phyloP scores from a whole-genome alignment of 1,284 basidiomycete species.

The Retiboletus flavoniger region DNA sequence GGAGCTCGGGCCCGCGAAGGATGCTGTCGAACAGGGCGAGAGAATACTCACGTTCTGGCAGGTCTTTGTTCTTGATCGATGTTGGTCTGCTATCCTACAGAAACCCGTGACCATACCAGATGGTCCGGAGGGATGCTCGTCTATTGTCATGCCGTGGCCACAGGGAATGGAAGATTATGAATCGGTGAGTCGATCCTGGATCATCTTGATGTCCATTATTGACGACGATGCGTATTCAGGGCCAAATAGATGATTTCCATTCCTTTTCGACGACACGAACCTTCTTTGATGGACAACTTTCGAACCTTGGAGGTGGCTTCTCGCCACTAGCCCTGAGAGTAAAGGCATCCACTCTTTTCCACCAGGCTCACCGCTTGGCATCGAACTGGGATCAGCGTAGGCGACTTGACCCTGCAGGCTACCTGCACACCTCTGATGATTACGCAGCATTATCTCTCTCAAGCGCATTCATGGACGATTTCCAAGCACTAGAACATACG shows the following conservation, averaged over 20 bases:
- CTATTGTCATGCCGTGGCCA: conserved; percentile 68
- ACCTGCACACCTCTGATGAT: conserved; percentile 18
- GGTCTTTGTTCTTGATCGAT: conserved; percentile 64
- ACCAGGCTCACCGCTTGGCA: conserved; percentile 60
- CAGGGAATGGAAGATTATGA: conserved; percentile 59
- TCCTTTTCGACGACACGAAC: conserved; percentile 57
- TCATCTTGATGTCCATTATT: conserved; percentile 12
- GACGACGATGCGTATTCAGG: conserved; percentile 39
- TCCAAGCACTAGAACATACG: conserved; percentile 58
- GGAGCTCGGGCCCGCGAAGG: conserved; percentile 55
- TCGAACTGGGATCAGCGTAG: conserved; percentile 59
- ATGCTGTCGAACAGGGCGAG: conserved; percentile 58
- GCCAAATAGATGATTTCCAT: conserved; percentile 49
- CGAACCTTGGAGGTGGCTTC: conserved; percentile 51
- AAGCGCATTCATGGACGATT: conserved; percentile 52
- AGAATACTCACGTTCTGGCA: conserved; percentile 70
- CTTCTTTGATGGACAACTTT: conserved; percentile 60
- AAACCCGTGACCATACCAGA: conserved; percentile 57
- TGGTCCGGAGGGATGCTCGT: conserved; percentile 42
- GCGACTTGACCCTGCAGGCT: conserved; percentile 28
- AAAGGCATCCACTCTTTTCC: conserved; percentile 73
- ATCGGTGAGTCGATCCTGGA: conserved; percentile 40
- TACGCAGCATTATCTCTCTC: conserved; percentile 43
- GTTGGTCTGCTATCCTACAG: conserved; percentile 62
- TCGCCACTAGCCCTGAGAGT: conserved; percentile 61